phyloP scores from a whole-genome alignment of 2,329 filamentous ascomycete genomes.

The Chrysoporthe puriensis region DNA sequence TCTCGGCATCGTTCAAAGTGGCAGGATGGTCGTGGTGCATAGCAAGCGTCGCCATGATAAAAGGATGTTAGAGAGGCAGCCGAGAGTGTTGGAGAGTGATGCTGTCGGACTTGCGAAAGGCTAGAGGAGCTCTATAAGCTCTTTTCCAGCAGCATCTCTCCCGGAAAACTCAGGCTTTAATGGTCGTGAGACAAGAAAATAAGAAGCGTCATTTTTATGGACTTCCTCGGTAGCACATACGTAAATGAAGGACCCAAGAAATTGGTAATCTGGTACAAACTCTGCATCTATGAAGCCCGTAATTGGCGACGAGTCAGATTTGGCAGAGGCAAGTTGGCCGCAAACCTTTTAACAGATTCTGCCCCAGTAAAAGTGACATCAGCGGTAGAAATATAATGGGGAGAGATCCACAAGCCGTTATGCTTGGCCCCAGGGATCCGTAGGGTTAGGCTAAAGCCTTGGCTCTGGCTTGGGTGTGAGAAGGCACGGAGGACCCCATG shows the following conservation, averaged over 20 bases:
- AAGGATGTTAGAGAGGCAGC: not conserved
- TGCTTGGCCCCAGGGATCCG: constrained; percentile 6
- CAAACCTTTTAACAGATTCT: not conserved
- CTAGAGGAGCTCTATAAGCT: not conserved
- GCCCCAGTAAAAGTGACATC: constrained; percentile 18
- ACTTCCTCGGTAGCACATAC: not conserved
- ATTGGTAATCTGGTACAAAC: constrained; percentile 9
- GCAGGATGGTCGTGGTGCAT: constrained; percentile 25
- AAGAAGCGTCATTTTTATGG: constrained; percentile 1
- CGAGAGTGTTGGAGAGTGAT: not conserved
- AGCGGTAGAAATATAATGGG: not conserved
- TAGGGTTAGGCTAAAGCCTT: not conserved
- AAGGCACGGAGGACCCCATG: too few species aligned
- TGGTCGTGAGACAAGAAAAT: not conserved
- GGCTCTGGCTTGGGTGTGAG: not conserved
- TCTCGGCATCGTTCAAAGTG: constrained; percentile 14
- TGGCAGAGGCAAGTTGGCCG: not conserved
- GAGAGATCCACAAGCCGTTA: constrained; percentile 8
- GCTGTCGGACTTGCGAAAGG: not conserved
- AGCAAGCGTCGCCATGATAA: constrained; percentile 24
- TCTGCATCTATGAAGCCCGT: constrained; percentile 5
- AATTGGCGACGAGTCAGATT: constrained; percentile 17
- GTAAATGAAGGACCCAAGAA: constrained; percentile 11
- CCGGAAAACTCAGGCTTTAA: not conserved
- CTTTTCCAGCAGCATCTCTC: not conserved